Evolutionary conservation across 2,329 filamentous ascomycete species (phyloP).

Genomic region (Fusarium chaquense): DNA sequence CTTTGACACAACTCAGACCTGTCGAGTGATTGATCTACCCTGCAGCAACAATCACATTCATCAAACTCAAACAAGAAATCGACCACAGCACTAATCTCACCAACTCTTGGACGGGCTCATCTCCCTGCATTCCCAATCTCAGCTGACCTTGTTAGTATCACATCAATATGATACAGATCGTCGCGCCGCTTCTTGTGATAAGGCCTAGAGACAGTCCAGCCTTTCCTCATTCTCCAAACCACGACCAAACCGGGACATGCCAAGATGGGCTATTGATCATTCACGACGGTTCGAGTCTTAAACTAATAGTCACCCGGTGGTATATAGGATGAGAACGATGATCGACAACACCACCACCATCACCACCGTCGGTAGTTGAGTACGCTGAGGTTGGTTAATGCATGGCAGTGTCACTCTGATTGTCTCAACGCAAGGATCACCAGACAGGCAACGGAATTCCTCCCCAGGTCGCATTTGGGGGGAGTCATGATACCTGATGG

Average conservation of each 20-base stretch:
- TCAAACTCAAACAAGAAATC: not conserved
- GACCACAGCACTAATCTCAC: constrained; percentile 3
- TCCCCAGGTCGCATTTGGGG: not conserved
- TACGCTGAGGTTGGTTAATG: not conserved
- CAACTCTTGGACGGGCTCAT: not conserved
- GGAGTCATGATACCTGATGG: not conserved
- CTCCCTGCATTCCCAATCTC: constrained; percentile 5
- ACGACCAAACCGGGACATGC: not conserved
- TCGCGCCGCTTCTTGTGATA: constrained; percentile 5
- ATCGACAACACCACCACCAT: constrained; percentile 8
- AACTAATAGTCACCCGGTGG: not conserved
- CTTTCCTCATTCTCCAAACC: not conserved
- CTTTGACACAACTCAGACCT: not conserved
- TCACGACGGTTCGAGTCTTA: not conserved
- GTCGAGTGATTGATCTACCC: not conserved
- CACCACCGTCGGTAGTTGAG: constrained; percentile 17
- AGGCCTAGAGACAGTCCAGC: not conserved
- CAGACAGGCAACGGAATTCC: not conserved
- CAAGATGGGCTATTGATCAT: constrained; percentile 5
- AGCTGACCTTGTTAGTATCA: constrained; percentile 1
- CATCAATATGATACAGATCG: constrained; percentile 23
- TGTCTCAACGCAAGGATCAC: constrained; percentile 5
- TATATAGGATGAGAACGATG: not conserved
- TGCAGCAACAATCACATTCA: not conserved
- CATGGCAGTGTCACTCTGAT: not conserved